Conservation (phyloP, 305 asterid genomes). For the Fraxinus sp. region DNA sequence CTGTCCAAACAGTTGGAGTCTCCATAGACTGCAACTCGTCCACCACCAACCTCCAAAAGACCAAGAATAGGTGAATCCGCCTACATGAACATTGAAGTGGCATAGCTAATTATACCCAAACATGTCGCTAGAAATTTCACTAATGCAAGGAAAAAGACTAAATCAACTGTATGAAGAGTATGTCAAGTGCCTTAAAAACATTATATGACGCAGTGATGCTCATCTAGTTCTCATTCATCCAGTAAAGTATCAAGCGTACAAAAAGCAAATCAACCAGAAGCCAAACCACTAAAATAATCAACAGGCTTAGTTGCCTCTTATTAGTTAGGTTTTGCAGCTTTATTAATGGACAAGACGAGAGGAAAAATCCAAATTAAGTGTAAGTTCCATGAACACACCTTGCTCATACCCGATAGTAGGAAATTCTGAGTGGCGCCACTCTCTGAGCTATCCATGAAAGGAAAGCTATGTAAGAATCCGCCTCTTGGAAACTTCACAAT, state of each 20-base stretch:
- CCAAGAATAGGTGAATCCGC: constrained; percentile 95
- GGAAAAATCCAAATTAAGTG: background rate
- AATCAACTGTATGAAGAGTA: background rate
- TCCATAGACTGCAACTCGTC: constrained; percentile 82
- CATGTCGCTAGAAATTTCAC: background rate
- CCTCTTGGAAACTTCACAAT: constrained; percentile 86
- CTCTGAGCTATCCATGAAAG: constrained; percentile 93
- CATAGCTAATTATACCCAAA: background rate
- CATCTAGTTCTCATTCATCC: background rate
- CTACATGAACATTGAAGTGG: constrained; percentile 38
- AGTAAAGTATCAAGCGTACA: background rate
- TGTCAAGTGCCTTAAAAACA: constrained; percentile 16
- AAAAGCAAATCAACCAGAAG: constrained; percentile 7
- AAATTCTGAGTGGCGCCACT: constrained; percentile 93
- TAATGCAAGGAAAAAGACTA: background rate
- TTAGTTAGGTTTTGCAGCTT: background rate
- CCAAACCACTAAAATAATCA: background rate
- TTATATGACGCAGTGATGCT: background rate
- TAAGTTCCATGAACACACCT: constrained; percentile 47
- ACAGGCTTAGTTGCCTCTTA: background rate
- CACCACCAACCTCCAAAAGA: constrained; percentile 65
- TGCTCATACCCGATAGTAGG: constrained; percentile 76
- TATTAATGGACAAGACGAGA: constrained; percentile 3
- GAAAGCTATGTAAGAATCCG: constrained; percentile 93
- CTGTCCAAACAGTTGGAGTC: constrained; percentile 98